These are phyloP conservation scores for Suhomyces choctaworum DNA, from an alignment of 1,139 yeast genomes.

Conservation along the genomic window DNA sequence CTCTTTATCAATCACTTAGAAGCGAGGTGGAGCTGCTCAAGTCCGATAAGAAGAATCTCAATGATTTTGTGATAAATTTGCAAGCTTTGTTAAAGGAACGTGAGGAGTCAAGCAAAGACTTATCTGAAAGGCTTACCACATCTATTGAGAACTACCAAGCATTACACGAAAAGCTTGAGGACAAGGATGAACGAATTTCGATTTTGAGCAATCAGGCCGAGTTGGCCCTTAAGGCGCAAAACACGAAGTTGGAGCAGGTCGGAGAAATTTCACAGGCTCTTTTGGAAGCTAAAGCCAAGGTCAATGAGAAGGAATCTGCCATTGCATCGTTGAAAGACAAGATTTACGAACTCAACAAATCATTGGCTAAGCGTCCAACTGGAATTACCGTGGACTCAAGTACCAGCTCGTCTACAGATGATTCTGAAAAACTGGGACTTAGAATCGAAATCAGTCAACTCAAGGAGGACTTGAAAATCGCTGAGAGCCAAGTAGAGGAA, in stretches of 20 bases:
- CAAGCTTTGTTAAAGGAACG: constrained; percentile 66
- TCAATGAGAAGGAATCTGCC: constrained; percentile 31
- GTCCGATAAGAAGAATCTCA: constrained; percentile 61
- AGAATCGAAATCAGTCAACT: constrained; percentile 34
- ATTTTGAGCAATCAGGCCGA: constrained; percentile 53
- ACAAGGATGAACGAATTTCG: constrained; percentile 51
- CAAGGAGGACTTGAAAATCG: constrained; percentile 36
- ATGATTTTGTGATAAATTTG: constrained; percentile 58
- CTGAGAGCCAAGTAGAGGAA: constrained; percentile 43
- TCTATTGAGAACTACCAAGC: constrained; percentile 56
- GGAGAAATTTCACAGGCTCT: constrained; percentile 49
- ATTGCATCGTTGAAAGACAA: constrained; percentile 26
- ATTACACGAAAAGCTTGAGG: constrained; percentile 51
- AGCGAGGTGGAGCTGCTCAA: constrained; percentile 55
- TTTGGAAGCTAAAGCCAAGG: constrained; percentile 41
- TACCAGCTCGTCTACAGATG: constrained; percentile 5
- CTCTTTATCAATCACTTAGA: constrained; percentile 53
- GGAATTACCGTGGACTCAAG: constrained; percentile 3
- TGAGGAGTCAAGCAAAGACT: constrained; percentile 51
- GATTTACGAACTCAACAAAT: constrained; percentile 20
- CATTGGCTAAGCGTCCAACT: constrained; percentile 12
- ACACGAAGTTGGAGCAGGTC: constrained; percentile 63
- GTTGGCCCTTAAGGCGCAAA: constrained; percentile 61
- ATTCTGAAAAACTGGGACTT: constrained; percentile 14
- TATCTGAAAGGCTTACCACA: constrained; percentile 49